These are phyloP conservation scores for Diaporthe australafricana DNA, from an alignment of 2,329 filamentous ascomycete genomes.

Conservation along the genomic window DNA sequence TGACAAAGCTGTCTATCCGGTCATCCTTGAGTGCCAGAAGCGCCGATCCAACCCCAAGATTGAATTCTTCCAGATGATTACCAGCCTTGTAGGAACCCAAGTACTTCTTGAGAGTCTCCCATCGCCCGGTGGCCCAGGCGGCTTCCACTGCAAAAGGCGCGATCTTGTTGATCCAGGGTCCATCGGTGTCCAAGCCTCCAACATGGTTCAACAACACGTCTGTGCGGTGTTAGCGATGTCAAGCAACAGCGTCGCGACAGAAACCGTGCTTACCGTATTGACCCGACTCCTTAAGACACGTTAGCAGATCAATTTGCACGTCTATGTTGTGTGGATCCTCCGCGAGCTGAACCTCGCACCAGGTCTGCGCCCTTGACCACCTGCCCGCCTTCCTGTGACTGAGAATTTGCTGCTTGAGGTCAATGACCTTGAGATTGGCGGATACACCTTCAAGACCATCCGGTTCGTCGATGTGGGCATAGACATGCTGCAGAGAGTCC, in stretches of 20 bases:
- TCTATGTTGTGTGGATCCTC: slow-evolving; percentile 82
- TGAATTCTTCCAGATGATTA: slow-evolving; percentile 75
- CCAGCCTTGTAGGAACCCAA: slow-evolving; percentile 64
- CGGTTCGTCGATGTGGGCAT: slow-evolving; percentile 96
- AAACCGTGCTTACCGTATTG: slow-evolving; percentile 78
- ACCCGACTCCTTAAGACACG: slow-evolving; percentile 93
- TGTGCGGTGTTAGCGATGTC: slow-evolving; percentile 48
- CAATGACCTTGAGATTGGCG: slow-evolving; percentile 84
- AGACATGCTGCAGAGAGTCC: slow-evolving; percentile 89
- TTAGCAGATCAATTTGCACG: slow-evolving; percentile 84
- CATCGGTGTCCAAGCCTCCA: slow-evolving; percentile 74
- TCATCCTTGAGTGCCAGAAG: slow-evolving; percentile 69
- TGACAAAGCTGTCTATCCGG: slow-evolving; percentile 62
- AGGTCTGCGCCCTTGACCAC: slow-evolving; percentile 95
- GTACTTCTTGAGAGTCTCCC: slow-evolving; percentile 79
- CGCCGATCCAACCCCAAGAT: slow-evolving; percentile 80
- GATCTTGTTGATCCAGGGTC: slow-evolving; percentile 68
- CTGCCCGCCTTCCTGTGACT: slow-evolving; percentile 93
- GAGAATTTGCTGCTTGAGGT: slow-evolving; percentile 92
- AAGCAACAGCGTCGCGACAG: not conserved
- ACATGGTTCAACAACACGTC: slow-evolving; percentile 89
- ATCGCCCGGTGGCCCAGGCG: slow-evolving; percentile 88
- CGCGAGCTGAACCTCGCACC: slow-evolving; percentile 93
- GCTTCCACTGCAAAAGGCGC: slow-evolving; percentile 91
- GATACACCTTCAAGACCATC: slow-evolving; percentile 97